Evolutionary conservation across 345 rosid genomes (phyloP).

Genomic region (Excoecaria cochinchinensis): DNA sequence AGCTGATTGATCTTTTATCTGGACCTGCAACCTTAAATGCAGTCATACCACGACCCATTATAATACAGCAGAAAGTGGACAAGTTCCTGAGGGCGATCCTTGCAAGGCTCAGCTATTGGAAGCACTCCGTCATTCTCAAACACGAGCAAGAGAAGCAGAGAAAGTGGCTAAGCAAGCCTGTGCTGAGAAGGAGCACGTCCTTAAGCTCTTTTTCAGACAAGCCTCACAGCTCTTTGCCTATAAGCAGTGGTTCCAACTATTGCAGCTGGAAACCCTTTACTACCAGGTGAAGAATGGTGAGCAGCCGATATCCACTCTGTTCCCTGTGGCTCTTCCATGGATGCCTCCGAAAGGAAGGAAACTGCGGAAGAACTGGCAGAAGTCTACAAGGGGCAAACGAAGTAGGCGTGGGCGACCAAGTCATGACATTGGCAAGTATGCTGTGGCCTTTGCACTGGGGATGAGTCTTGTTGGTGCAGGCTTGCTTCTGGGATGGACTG

Average conservation of each 20-base stretch:
- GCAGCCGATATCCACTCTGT: constrained; percentile 43
- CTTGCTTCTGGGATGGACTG: constrained; percentile 91
- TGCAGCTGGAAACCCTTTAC: constrained; percentile 76
- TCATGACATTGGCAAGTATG: constrained; percentile 44
- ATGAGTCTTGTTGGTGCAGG: constrained; percentile 94
- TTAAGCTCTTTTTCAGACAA: constrained; percentile 82
- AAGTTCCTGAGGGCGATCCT: constrained; percentile 43
- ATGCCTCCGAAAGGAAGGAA: constrained; percentile 42
- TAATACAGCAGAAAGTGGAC: constrained; percentile 29
- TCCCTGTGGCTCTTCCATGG: constrained; percentile 58
- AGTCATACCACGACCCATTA: constrained; percentile 21
- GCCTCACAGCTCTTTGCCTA: constrained; percentile 93
- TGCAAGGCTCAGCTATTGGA: constrained; percentile 75
- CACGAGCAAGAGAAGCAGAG: constrained; percentile 98
- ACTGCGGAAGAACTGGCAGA: constrained; percentile 31
- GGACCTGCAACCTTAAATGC: constrained; percentile 20
- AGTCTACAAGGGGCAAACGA: constrained; percentile 34
- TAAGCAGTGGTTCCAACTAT: constrained; percentile 81
- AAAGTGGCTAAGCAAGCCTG: constrained; percentile 72
- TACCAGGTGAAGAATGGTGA: constrained; percentile 57
- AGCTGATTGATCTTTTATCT: background rate
- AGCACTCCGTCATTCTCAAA: constrained; percentile 89
- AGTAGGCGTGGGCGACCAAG: constrained; percentile 34
- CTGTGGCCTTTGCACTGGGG: constrained; percentile 68
- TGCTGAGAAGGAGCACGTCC: constrained; percentile 78